Conservation (phyloP, 1,139 yeast genomes). For the Zygotorulaspora mrakii region DNA sequence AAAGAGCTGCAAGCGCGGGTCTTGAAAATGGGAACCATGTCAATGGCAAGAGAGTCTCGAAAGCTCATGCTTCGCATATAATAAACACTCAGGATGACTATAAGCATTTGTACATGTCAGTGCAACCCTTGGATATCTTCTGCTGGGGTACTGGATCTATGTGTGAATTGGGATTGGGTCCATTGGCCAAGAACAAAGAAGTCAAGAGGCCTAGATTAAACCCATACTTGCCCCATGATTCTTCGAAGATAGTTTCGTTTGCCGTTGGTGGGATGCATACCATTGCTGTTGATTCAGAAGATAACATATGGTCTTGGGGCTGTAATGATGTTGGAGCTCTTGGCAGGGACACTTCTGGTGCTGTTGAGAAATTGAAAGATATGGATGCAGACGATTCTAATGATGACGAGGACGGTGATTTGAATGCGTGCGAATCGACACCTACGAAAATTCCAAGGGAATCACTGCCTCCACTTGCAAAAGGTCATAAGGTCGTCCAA, state of each 20-base stretch:
- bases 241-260: slow-evolving; percentile 69
- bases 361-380: slow-evolving; percentile 58
- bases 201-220: slow-evolving; percentile 93
- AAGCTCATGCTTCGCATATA: slow-evolving; percentile 27
- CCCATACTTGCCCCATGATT: slow-evolving; percentile 61
- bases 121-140: slow-evolving; percentile 61
- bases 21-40: slow-evolving; percentile 14
- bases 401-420: slow-evolving; percentile 72
- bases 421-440: slow-evolving; percentile 83
- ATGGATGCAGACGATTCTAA: slow-evolving; percentile 54
- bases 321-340: slow-evolving; percentile 87
- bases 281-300: slow-evolving; percentile 70
- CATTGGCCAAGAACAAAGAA: slow-evolving; percentile 79
- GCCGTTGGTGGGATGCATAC: slow-evolving; percentile 97
- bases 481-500: slow-evolving; percentile 55
- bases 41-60: slow-evolving; percentile 26
- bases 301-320: slow-evolving; percentile 95
- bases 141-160: slow-evolving; percentile 97
- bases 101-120: slow-evolving; percentile 30
- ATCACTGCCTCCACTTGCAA: slow-evolving; percentile 52
- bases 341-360: slow-evolving; percentile 78
- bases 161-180: slow-evolving; percentile 96
- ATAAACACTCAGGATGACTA: slow-evolving; percentile 33
- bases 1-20: slow-evolving; percentile 24
- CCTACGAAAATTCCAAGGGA: slow-evolving; percentile 64